These are phyloP conservation scores for Monascus purpureus DNA, from an alignment of 495 filamentous ascomycete species.

Conservation along the genomic window DNA sequence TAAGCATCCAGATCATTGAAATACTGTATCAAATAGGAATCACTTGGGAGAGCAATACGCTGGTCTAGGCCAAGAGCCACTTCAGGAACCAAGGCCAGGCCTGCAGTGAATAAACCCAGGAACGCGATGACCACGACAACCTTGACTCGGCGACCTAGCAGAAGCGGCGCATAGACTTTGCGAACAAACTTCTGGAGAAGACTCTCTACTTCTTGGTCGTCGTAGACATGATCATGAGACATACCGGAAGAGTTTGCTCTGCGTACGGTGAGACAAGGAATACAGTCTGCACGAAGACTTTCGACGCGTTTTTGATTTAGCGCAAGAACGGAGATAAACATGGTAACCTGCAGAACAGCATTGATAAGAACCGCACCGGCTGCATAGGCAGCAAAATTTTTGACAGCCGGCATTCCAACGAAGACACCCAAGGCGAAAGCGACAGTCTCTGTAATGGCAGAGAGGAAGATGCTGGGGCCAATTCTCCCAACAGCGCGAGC, in stretches of 20 bases:
- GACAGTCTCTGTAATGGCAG: slow-evolving; percentile 81
- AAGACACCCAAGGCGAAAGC: slow-evolving; percentile 86
- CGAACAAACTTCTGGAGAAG: slow-evolving; percentile 71
- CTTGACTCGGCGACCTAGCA: slow-evolving; percentile 70
- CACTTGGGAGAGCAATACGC: slow-evolving; percentile 81
- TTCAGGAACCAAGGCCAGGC: slow-evolving; percentile 68
- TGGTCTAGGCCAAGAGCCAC: slow-evolving; percentile 85
- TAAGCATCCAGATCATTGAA: slow-evolving; percentile 93
- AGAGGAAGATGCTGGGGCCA: slow-evolving; percentile 93
- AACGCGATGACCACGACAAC: slow-evolving; percentile 62
- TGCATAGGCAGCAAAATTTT: slow-evolving; percentile 93
- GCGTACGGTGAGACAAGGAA: slow-evolving; percentile 72
- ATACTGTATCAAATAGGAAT: slow-evolving; percentile 84
- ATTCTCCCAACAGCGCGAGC: slow-evolving; percentile 80
- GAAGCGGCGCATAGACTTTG: slow-evolving; percentile 68
- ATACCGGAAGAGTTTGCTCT: slow-evolving; percentile 40
- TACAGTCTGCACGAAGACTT: slow-evolving; percentile 75
- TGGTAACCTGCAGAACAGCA: slow-evolving; percentile 83
- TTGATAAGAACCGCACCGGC: slow-evolving; percentile 96
- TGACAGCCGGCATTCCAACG: slow-evolving; percentile 92
- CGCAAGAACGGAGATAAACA: slow-evolving; percentile 85
- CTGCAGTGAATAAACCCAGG: slow-evolving; percentile 74
- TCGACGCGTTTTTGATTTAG: slow-evolving; percentile 84
- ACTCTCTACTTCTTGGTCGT: slow-evolving; percentile 56
- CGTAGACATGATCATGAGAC: slow-evolving; percentile 40